Conservation (phyloP, 164 flowering plant species). For the Magnolia sinica region DNA sequence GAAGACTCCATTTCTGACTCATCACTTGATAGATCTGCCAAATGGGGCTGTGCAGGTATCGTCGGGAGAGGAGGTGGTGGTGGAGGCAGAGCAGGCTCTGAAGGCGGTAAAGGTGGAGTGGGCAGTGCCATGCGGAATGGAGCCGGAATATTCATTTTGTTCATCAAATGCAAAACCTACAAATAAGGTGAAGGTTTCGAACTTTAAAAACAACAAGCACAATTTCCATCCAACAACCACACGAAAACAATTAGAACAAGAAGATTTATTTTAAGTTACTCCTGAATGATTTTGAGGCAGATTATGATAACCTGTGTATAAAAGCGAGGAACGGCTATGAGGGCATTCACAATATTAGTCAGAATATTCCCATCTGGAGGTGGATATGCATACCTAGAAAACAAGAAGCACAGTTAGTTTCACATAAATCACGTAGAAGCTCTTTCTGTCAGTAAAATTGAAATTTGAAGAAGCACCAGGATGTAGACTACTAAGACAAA, state of each 20-base stretch:
- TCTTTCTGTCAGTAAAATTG: background rate
- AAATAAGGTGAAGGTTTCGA: conserved; percentile 5
- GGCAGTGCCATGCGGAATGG: conserved; percentile 92
- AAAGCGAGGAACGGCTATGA: conserved; percentile 96
- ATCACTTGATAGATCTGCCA: conserved; percentile 59
- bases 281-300: background rate
- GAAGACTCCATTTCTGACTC: conserved; percentile 94
- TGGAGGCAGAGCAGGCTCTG: conserved; percentile 48
- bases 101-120: conserved; percentile 83
- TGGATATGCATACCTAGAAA: conserved; percentile 88
- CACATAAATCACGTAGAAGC: background rate
- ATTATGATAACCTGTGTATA: conserved; percentile 70
- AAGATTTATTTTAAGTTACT: background rate
- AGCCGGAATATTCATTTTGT: conserved; percentile 99
- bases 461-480: background rate
- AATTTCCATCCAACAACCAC: background rate
- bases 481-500: background rate
- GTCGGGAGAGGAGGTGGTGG: conserved; percentile 34
- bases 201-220: background rate
- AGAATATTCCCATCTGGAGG: conserved; percentile 93
- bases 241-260: background rate
- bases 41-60: conserved; percentile 29
- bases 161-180: conserved; percentile 97
- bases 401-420: conserved; percentile 6
- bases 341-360: conserved; percentile 95